Conservation (phyloP, 2,329 filamentous ascomycete species). For the Fusarium irregulare region DNA sequence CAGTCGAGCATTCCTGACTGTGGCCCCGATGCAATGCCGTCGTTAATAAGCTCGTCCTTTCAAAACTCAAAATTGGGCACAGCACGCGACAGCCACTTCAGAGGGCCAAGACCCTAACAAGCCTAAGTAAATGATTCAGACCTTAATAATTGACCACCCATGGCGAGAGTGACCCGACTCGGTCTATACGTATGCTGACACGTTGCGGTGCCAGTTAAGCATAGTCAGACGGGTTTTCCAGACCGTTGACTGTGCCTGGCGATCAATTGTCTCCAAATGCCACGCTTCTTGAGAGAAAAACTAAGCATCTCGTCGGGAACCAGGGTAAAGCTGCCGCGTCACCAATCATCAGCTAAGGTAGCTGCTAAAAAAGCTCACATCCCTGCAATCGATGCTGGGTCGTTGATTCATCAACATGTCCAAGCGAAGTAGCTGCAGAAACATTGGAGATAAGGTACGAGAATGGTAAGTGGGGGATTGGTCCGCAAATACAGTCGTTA, state of each 20-base stretch:
- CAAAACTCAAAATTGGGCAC: slow-evolving; percentile 19
- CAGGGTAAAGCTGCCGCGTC: slow-evolving; percentile 37
- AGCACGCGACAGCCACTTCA: slow-evolving; percentile 23
- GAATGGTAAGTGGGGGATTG: slow-evolving; percentile 5
- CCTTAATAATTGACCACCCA: slow-evolving; percentile 2
- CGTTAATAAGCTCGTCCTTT: slow-evolving; percentile 21
- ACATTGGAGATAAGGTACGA: slow-evolving; percentile 1
- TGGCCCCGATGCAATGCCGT: slow-evolving; percentile 10
- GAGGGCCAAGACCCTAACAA: neutral
- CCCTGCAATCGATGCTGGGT: slow-evolving; percentile 26
- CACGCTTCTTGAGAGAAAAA: slow-evolving; percentile 6
- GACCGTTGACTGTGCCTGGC: slow-evolving; percentile 33
- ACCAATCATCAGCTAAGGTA: slow-evolving; percentile 35
- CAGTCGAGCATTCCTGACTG: slow-evolving; percentile 20
- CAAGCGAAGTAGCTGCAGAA: slow-evolving; percentile 1
- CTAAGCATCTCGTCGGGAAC: slow-evolving; percentile 28
- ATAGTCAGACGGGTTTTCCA: slow-evolving; percentile 31
- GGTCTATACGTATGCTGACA: slow-evolving; percentile 18
- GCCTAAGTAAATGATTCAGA: slow-evolving; percentile 26
- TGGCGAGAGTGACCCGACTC: neutral
- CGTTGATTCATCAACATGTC: slow-evolving; percentile 19
- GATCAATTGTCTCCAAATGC: slow-evolving; percentile 33
- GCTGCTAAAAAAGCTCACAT: slow-evolving; percentile 19
- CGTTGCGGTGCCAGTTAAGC: slow-evolving; percentile 28
- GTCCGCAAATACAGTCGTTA: slow-evolving; percentile 9